These are phyloP conservation scores for Limonium bicolor DNA, from an alignment of 148 eudicot genomes.

Conservation along the genomic window DNA sequence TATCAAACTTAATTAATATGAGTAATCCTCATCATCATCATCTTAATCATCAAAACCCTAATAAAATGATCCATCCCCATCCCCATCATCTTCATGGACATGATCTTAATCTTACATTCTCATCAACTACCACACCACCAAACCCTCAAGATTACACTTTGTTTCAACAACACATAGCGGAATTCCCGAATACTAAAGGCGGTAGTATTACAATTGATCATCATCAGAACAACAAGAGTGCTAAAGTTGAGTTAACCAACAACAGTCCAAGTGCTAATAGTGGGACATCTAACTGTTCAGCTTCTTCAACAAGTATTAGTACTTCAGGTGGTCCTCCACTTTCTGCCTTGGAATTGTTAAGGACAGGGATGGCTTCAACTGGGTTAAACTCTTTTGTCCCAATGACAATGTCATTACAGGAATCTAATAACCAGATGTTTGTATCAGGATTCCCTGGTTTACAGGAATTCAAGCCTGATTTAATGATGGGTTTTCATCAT, in stretches of 20 bases:
- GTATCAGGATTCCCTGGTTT: constrained; percentile 32
- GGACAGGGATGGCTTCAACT: constrained; percentile 30
- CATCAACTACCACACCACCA: constrained; percentile 13
- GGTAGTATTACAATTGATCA: not conserved
- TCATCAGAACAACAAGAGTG: constrained; percentile 6
- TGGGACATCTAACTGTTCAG: constrained; percentile 7
- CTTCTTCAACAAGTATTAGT: constrained; percentile 6
- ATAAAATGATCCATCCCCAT: constrained; percentile 13
- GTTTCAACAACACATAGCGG: constrained; percentile 21
- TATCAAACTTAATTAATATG: not conserved
- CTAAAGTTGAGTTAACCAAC: constrained; percentile 5
- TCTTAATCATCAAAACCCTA: constrained; percentile 38
- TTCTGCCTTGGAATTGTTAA: constrained; percentile 49
- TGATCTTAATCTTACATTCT: constrained; percentile 49
- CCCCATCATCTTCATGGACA: constrained; percentile 28
- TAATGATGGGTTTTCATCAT: no score
- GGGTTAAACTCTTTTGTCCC: constrained; percentile 30
- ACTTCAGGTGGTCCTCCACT: constrained; percentile 16
- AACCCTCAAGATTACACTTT: no score
- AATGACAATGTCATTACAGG: constrained; percentile 12
- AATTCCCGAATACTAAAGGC: constrained; percentile 23
- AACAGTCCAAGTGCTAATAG: not conserved
- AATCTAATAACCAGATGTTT: constrained; percentile 21
- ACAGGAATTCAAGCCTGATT: constrained; percentile 51
- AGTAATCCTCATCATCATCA: constrained; percentile 11